Base-by-base conservation (phyloP, 306 rosid species). In the Erythrophleum fordii region DNA sequence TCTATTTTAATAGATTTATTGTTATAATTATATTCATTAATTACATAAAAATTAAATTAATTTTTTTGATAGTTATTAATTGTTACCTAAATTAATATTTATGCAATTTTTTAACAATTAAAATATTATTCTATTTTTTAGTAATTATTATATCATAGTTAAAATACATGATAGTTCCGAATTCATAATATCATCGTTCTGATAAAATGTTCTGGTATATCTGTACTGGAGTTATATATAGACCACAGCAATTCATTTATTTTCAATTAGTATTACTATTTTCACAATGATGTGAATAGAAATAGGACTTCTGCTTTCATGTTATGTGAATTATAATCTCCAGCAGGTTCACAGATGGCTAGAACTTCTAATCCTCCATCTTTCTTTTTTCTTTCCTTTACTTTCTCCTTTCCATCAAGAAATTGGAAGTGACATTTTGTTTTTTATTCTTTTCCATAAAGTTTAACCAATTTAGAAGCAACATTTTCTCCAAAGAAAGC, bases 401-500 rank as follows among this genome's bases (percentile, higher is more conserved):
- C 28, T 60, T 60, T n/a, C 8, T 29, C n/a, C 2, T 44, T 62
- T 17, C 16, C 17, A 35, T 72, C 44, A 74, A 80, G 80, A 49
- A 75, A 60, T 34, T 64, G 82, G 70, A 78, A 69, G 72, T 62
- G 79, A 75, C 72, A 3, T 77, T 72, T 80, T 76, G 64, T 80
- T 72, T 70, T 58, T 72, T 31, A 68, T 61, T 60, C 37, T 72
- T 76, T 71, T 82, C 74, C 68, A 37, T 34, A 77, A 80, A 80
- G 76, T 83, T 60, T 61, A 77, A 77, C 81, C 72, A 67, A 41
- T 67, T 83, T 80, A 41, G 76, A 77, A 80, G 87, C 81, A 52
- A 80, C 74, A 64, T 14, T 83, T 83, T 53, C 76, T 67, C 44
- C 60, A 44, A 56, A 6, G 65, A 76, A 82, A 65, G 82, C 77